Evolutionary conservation across 208 protist genomes (phyloP), one percentile per base, ranked within the genome.

Genomic region (Naegleria fowleri): DNA sequence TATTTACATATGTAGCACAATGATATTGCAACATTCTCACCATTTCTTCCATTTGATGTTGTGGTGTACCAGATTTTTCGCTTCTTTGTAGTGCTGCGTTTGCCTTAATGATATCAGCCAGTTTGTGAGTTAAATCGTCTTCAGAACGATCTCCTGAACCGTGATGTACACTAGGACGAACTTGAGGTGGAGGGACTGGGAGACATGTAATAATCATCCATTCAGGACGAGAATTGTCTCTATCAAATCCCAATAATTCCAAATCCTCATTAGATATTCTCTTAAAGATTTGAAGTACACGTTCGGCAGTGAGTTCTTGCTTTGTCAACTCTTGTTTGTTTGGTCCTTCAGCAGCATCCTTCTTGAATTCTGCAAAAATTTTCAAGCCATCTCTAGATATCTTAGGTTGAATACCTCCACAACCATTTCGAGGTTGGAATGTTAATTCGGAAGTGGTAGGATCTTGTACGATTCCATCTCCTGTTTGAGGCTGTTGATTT

Each of bases 121-220:
- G 96, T 93, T 99, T 99, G 92, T 98, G 96, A 43, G 98, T 99
- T 36, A 99, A 94, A 95, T 99, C 98, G 94, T 99, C 98, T 91
- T 99, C 96, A 39, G 95, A 96, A 91, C 96, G 96, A 5, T 94
- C 91, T 36, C 94, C 91, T 25, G 95, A 94, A 41, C 93, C 96
- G 86, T 98, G 97, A 59, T 96, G 91, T 86, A 99, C 96, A 40
- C 97, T 96, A 4, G 99, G 99, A n/a, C 99, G 96, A 59, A 99
- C 98, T 88, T 97, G 95, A 48, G 98, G 98, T 88, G 99, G 99
- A 5, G 98, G 97, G 16, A 99, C 97, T 33, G 99, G 99, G 48
- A 99, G 86, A 51, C 96, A 94, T 0, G 97, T 99, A 4, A 99
- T 75, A 25, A 99, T 95, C 92, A 99, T 96, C 95, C 96, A 98